Conservation (phyloP, 768 basidiomycete species). For the Xerocomus brunneocitrinus region DNA sequence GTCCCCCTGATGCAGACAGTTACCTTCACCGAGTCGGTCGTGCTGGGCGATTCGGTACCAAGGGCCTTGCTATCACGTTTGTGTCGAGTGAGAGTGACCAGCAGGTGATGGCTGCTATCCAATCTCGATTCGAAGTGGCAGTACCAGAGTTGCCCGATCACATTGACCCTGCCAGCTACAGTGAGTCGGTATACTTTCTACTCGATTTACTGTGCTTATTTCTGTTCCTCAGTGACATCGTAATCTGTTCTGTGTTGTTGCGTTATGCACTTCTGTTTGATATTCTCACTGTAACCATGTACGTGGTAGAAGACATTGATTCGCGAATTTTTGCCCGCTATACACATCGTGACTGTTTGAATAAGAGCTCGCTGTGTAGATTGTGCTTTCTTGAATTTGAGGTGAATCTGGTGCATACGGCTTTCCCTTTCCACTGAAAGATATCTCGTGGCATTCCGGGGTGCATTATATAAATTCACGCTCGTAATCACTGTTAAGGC, state of each 20-base stretch:
- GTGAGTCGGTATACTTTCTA: constrained; percentile 44
- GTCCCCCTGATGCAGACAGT: constrained; percentile 93
- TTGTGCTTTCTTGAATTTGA: too few relatives aligned
- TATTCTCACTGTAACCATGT: constrained; percentile 22
- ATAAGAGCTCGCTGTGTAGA: not conserved
- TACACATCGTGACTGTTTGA: constrained; percentile 6
- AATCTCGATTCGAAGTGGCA: constrained; percentile 95
- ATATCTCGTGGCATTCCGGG: too few relatives aligned
- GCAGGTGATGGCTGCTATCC: constrained; percentile 92
- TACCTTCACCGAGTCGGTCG: constrained; percentile 99
- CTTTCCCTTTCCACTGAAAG: too few relatives aligned
- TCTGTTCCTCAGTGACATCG: constrained; percentile 36
- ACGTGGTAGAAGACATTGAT: constrained; percentile 11
- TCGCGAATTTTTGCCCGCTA: not conserved
- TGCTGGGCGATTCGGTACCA: constrained; percentile 98
- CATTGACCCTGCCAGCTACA: constrained; percentile 94
- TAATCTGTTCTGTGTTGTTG: constrained; percentile 30
- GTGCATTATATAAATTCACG: too few relatives aligned
- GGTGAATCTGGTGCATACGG: too few relatives aligned
- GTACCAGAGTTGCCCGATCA: constrained; percentile 92
- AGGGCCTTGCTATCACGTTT: constrained; percentile 97
- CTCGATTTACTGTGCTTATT: not conserved
- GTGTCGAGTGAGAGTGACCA: constrained; percentile 89
- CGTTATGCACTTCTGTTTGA: constrained; percentile 6
- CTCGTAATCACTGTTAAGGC: too few relatives aligned